Percentiles rank a stretch among this genome's conserved stretches.
These are phyloP conservation scores for Hypomyces perniciosus DNA, from an alignment of 2,329 filamentous ascomycete genomes.

Conservation along the genomic window DNA sequence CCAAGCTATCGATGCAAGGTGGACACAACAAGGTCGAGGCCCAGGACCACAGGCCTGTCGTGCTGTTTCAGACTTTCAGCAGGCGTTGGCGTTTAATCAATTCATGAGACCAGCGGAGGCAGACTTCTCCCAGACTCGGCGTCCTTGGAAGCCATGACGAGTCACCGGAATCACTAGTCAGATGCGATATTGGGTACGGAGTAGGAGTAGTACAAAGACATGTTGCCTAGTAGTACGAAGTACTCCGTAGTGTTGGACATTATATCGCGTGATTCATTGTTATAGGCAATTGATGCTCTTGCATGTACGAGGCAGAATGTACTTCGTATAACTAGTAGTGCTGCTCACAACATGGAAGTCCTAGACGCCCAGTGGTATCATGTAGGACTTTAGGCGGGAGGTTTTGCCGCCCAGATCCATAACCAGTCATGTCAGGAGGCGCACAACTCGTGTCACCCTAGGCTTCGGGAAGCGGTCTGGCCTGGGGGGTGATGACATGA, in stretches of 20 bases:
- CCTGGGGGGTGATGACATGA: conserved; percentile 1
- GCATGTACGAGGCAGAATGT: too few species aligned
- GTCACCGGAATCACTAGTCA: background rate
- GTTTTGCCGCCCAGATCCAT: conserved; percentile 6
- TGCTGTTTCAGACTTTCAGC: background rate
- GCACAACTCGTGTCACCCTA: conserved; percentile 12
- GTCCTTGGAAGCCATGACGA: background rate
- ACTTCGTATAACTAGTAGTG: background rate
- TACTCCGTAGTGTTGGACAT: too few species aligned
- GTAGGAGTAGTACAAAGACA: background rate
- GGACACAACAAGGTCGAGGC: too few species aligned
- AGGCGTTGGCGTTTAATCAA: background rate
- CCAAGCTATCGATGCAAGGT: too few species aligned
- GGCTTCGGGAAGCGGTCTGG: conserved; percentile 11
- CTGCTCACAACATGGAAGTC: conserved; percentile 2
- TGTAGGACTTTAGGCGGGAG: conserved; percentile 7
- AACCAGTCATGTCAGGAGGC: conserved; percentile 12
- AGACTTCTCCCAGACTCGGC: background rate
- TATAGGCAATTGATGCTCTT: background rate
- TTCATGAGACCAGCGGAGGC: background rate
- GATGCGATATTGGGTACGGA: background rate
- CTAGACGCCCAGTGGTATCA: background rate
- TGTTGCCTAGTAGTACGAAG: background rate
- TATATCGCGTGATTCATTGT: background rate
- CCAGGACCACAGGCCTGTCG: too few species aligned